Conservation (phyloP, 306 rosid genomes). For the Casuarina glauca region DNA sequence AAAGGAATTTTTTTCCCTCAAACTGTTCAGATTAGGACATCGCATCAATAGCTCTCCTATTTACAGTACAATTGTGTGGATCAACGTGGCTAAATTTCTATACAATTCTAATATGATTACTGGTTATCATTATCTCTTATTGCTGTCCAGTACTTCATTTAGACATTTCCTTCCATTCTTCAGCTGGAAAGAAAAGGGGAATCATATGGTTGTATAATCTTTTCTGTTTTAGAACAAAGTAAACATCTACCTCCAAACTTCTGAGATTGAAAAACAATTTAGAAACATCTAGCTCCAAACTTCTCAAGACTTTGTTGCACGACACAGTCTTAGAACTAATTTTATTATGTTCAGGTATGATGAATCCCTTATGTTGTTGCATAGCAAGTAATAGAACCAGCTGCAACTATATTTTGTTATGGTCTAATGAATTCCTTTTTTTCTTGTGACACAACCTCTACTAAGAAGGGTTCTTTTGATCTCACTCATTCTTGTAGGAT, state of each 20-base stretch:
- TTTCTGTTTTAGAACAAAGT: background rate
- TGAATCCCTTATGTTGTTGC: background rate
- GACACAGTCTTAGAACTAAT: background rate
- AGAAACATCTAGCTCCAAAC: constrained; percentile 3
- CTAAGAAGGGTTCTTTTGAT: background rate
- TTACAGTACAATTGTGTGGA: background rate
- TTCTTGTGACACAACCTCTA: background rate
- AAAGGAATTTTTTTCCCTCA: background rate
- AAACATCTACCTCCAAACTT: background rate
- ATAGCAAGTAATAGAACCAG: background rate
- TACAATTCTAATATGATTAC: constrained; percentile 7
- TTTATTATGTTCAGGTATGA: background rate
- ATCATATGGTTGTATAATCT: background rate
- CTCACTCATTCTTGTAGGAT: constrained; percentile 44
- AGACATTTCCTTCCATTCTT: background rate
- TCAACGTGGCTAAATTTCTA: background rate
- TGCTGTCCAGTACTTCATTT: background rate
- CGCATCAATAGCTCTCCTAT: background rate
- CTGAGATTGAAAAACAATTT: too few relatives aligned
- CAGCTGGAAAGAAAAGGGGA: background rate
- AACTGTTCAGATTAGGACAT: background rate
- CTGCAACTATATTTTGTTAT: background rate
- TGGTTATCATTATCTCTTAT: background rate
- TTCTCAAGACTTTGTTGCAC: background rate
- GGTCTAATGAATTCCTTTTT: background rate